phyloP scores from a whole-genome alignment of 306 rosid species.

The Acmispon strigosus region DNA sequence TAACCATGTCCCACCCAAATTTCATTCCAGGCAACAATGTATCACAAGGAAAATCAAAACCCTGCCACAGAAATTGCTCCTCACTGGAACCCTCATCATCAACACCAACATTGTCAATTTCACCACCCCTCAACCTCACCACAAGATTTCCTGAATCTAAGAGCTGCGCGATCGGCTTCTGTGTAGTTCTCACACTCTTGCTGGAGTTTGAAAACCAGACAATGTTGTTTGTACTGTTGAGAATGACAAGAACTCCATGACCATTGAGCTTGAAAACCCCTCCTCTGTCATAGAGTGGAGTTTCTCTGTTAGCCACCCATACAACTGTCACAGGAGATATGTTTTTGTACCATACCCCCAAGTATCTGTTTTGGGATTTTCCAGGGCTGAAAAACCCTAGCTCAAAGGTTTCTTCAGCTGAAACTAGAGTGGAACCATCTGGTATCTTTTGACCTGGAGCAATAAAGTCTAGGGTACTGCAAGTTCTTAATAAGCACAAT shows the following conservation, averaged over 20 bases:
- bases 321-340: slow-evolving; percentile 3
- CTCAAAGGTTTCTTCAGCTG: slow-evolving; percentile 4
- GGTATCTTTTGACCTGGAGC: not conserved
- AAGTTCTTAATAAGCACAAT: not conserved
- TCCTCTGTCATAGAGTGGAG: not conserved
- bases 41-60: slow-evolving; percentile 24
- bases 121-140: not conserved
- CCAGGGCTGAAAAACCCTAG: slow-evolving; percentile 23
- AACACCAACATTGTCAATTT: no score
- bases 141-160: slow-evolving; percentile 31
- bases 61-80: slow-evolving; percentile 3
- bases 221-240: not conserved
- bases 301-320: slow-evolving; percentile 26
- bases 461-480: not conserved
- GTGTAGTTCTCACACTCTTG: not conserved
- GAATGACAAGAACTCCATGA: slow-evolving; percentile 9
- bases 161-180: slow-evolving; percentile 16
- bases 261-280: slow-evolving; percentile 8
- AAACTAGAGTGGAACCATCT: slow-evolving; percentile 18
- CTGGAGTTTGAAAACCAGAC: slow-evolving; percentile 12
- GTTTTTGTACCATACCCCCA: slow-evolving; percentile 18
- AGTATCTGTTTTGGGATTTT: not conserved
- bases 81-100: not conserved
- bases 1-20: not conserved
- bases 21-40: slow-evolving; percentile 28